These are phyloP conservation scores for Sphenostylis stenocarpa DNA, from an alignment of 306 rosid species.

Conservation along the genomic window DNA sequence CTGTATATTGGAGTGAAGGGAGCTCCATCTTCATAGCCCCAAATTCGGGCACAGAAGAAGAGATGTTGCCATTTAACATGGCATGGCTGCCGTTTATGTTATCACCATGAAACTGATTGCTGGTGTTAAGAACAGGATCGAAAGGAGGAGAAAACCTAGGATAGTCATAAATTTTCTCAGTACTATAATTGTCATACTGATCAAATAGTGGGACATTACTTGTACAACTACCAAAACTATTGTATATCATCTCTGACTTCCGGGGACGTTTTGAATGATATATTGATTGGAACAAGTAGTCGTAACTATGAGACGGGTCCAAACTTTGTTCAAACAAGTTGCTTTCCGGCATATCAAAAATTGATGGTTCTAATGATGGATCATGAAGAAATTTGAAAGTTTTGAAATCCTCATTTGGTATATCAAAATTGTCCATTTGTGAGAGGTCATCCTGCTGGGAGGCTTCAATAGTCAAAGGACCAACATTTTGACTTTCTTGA, in stretches of 20 bases:
- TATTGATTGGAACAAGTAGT: constrained; percentile 34
- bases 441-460: constrained; percentile 41
- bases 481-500: constrained; percentile 46
- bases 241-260: constrained; percentile 36
- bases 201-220: constrained; percentile 36
- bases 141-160: constrained; percentile 35
- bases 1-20: constrained; percentile 97
- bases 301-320: constrained; percentile 44
- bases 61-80: constrained; percentile 68
- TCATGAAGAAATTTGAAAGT: constrained; percentile 29
- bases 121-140: constrained; percentile 40
- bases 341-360: constrained; percentile 39
- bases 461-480: constrained; percentile 29
- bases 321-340: constrained; percentile 45
- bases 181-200: constrained; percentile 39
- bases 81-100: constrained; percentile 59
- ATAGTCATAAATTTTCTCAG: constrained; percentile 38
- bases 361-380: constrained; percentile 39
- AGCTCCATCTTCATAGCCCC: constrained; percentile 78
- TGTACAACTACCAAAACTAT: constrained; percentile 35
- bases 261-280: constrained; percentile 44
- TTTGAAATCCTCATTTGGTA: constrained; percentile 52
- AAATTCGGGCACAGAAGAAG: constrained; percentile 60
- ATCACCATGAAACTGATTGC: constrained; percentile 36
- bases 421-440: constrained; percentile 42